Evolutionary conservation across 2,329 filamentous ascomycete species (phyloP), one percentile per base, ranked within the genome.

Genomic region (Massarina eburnea): DNA sequence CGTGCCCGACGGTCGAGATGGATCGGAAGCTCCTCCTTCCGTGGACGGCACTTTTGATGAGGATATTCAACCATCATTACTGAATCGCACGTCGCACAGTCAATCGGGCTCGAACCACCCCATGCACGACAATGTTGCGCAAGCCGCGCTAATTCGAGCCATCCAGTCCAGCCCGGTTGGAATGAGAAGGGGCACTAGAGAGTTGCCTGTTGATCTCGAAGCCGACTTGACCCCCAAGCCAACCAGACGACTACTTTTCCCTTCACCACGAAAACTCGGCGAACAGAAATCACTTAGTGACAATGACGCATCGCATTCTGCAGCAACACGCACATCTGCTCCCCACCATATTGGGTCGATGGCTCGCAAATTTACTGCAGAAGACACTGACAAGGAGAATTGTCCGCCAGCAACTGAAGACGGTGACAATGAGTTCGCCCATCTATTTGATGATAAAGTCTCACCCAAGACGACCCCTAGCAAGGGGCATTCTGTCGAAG

Each of bases 221-320:
- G 54, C 60, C 21, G 74, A 76, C 40, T 62, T 81, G 12, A 83
- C 81, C 3, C 80, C 81, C 2, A 82, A 76, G 59, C 78, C 80
- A 18, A 91, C 86, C 1, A 79, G 86, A 49, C 79, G 89, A 46
- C 70, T 91, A 2, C 76, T 94, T 1, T 94, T 94, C 60, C 86
- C 89, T 1, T 91, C 87, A 0, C 88, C 88, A 2, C 79, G 84
- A 34, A 86, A 86, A 54, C 80, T 83, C 22, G 81, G 79, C 27
- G 76, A 81, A 36, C 72, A 78, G 1, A 89, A 83, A 62, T 78
- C 81, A 18, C 74, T 89, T 2, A 78, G 80, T 39, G 81, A 85
- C 65, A 68, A 26, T 41, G 54, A 43, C 44, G 58, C 15, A 10
- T 39, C 36, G 9, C 34, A 43, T 15, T 45, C 48, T 8, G 44